phyloP scores from a whole-genome alignment of 345 rosid species.

The Xanthoceras sorbifolium region DNA sequence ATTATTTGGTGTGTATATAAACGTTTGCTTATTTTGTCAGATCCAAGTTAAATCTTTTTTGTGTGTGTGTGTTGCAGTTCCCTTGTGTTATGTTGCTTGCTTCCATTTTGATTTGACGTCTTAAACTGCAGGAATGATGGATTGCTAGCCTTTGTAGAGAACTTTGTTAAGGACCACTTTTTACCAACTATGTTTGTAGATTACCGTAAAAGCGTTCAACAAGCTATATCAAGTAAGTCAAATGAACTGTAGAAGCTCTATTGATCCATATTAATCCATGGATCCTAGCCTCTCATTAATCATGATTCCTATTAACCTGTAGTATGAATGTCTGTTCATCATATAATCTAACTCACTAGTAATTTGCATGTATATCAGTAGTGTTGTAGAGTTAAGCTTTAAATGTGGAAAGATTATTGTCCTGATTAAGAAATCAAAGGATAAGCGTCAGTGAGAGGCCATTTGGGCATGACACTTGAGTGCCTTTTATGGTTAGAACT shows the following conservation, averaged over 20 bases:
- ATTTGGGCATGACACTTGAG: neutral
- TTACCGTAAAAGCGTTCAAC: conserved; percentile 96
- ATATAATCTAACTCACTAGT: conserved; percentile 10
- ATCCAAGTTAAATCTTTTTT: neutral
- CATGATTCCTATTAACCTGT: conserved; percentile 9
- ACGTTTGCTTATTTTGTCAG: neutral
- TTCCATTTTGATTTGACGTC: conserved; percentile 11
- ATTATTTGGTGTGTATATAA: neutral
- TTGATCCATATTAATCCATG: too few relatives aligned
- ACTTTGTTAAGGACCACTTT: conserved; percentile 96
- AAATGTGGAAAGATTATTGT: neutral
- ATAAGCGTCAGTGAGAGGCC: neutral
- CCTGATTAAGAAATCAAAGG: conserved; percentile 1
- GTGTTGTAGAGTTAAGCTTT: neutral
- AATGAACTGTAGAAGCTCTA: conserved; percentile 23
- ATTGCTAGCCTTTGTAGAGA: conserved; percentile 89
- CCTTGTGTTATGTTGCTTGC: conserved; percentile 8
- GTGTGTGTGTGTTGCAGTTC: neutral
- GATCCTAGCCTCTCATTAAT: neutral
- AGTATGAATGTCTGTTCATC: conserved; percentile 6
- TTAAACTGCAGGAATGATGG: conserved; percentile 82
- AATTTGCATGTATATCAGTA: neutral
- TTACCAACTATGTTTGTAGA: conserved; percentile 97
- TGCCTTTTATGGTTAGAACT: conserved; percentile 4
- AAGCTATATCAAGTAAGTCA: conserved; percentile 96